phyloP scores from a whole-genome alignment of 2,329 filamentous ascomycete species.

The Pseudogymnoascus sp. region DNA sequence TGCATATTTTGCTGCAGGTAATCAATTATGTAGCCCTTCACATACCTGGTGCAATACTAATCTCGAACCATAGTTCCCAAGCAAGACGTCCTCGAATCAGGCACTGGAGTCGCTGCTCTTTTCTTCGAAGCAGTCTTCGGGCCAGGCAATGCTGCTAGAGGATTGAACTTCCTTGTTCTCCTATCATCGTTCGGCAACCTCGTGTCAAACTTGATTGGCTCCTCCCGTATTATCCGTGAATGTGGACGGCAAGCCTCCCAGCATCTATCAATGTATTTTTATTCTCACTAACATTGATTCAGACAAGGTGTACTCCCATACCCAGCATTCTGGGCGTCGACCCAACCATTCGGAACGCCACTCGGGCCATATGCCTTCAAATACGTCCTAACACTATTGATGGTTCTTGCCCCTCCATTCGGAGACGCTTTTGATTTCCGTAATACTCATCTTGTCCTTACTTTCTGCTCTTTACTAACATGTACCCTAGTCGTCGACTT shows the following conservation, averaged over 20 bases:
- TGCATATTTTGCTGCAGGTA: constrained; percentile 49
- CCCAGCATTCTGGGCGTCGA: constrained; percentile 54
- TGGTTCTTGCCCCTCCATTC: constrained; percentile 52
- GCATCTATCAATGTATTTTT: background rate
- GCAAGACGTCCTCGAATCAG: constrained; percentile 42
- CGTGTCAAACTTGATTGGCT: constrained; percentile 45
- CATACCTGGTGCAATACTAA: background rate
- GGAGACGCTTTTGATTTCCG: constrained; percentile 58
- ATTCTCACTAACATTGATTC: constrained; percentile 1
- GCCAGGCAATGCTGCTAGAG: constrained; percentile 37
- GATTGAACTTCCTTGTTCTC: constrained; percentile 48
- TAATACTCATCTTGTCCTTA: constrained; percentile 19
- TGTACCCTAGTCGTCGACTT: constrained; percentile 46
- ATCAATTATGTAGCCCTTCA: constrained; percentile 10
- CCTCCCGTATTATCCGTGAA: constrained; percentile 50
- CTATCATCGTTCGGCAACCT: constrained; percentile 52
- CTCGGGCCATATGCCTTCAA: constrained; percentile 50
- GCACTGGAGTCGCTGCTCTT: constrained; percentile 45
- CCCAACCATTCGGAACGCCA: constrained; percentile 54
- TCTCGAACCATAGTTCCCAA: constrained; percentile 35
- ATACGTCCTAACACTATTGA: constrained; percentile 48
- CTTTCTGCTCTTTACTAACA: constrained; percentile 8
- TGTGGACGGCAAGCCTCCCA: constrained; percentile 39
- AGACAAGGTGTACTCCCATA: constrained; percentile 54
- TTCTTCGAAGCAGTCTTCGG: constrained; percentile 55